These are phyloP conservation scores for Fraxinus pennsylvanica DNA, from an alignment of 257 asterid genomes.

Conservation along the genomic window DNA sequence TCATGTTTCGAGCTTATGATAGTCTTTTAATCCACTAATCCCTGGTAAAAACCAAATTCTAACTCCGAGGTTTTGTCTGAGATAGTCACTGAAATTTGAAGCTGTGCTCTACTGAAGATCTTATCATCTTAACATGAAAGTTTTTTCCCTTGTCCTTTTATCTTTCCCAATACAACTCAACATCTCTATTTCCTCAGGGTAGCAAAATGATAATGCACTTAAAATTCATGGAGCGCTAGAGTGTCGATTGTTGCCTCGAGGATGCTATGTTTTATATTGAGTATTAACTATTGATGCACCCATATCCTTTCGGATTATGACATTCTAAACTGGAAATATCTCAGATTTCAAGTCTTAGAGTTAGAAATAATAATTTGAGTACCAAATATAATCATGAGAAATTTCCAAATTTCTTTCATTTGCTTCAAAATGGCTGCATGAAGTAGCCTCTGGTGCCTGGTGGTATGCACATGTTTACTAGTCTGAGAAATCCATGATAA, in stretches of 20 bases:
- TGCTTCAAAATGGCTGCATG: not conserved
- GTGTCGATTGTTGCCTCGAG: not conserved
- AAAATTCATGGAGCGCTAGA: not conserved
- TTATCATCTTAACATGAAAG: not conserved
- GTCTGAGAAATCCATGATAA: slow-evolving; percentile 1
- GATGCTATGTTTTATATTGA: not conserved
- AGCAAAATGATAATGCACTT: not conserved
- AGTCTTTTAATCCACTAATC: not conserved
- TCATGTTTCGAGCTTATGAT: not conserved
- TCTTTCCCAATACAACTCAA: not conserved
- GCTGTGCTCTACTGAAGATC: not conserved
- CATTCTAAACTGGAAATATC: not conserved
- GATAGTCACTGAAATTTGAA: not conserved
- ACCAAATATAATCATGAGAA: not conserved
- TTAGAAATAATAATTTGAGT: not conserved
- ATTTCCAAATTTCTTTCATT: not conserved
- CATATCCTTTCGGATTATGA: not conserved
- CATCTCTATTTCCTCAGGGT: not conserved
- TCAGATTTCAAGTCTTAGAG: not conserved
- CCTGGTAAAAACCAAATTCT: not conserved
- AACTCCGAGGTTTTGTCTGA: not conserved
- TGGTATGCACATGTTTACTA: not conserved
- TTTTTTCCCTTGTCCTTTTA: not conserved
- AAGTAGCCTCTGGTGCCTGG: slow-evolving; percentile 1
- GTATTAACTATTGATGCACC: not conserved